A percentile compares a stretch with the other conserved stretches of the same genome.
Conservation (phyloP, 208 protist genomes). For the Naegleria gruberi region DNA sequence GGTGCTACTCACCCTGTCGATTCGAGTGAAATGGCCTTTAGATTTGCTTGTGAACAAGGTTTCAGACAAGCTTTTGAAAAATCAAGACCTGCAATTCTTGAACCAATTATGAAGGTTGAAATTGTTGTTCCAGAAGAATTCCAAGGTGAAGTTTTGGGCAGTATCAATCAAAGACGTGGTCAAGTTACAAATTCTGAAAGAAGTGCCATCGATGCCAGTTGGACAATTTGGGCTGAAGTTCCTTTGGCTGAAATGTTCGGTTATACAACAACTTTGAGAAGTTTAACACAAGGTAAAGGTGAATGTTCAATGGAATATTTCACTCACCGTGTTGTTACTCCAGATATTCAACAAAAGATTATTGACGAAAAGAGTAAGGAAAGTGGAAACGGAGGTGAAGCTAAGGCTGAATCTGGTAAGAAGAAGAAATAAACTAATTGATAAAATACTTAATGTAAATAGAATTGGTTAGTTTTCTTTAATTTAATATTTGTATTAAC, state of each 20-base stretch:
- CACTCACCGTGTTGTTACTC: conserved; percentile 39
- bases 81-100: conserved; percentile 80
- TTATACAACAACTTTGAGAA: conserved; percentile 67
- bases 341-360: conserved; percentile 2
- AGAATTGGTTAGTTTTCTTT: too few species aligned
- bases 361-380: background rate
- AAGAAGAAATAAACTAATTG: too few species aligned
- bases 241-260: conserved; percentile 75
- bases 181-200: conserved; percentile 40
- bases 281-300: conserved; percentile 55
- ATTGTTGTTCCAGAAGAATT: conserved; percentile 45
- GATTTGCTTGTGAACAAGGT: conserved; percentile 80
- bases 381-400: background rate
- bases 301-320: conserved; percentile 77
- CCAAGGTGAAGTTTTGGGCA: conserved; percentile 47
- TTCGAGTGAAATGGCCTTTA: conserved; percentile 96
- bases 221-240: conserved; percentile 50
- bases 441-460: too few species aligned
- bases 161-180: conserved; percentile 51
- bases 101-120: conserved; percentile 92
- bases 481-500: too few species aligned
- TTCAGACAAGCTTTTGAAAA: conserved; percentile 80
- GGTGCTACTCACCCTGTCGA: conserved; percentile 95
- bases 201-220: conserved; percentile 23
- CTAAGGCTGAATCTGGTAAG: background rate